Conservation (phyloP, 495 filamentous ascomycete species). For the Neurospora cerealis region DNA sequence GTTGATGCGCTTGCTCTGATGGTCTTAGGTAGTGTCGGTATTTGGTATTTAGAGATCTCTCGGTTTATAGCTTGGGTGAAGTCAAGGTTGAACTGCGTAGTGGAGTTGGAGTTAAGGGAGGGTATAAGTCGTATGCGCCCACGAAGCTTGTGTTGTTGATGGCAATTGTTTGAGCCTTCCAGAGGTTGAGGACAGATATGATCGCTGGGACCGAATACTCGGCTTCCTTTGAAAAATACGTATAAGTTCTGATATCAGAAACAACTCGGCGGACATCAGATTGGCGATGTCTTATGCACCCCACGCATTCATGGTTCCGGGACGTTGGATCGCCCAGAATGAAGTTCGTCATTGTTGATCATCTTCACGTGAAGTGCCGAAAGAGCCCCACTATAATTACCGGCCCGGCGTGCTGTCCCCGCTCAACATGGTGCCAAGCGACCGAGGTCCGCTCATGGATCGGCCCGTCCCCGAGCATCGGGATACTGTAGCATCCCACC, state of each 20-base stretch:
- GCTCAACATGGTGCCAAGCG: background rate
- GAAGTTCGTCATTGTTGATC: conserved; percentile 10
- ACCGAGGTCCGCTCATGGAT: background rate
- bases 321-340: background rate
- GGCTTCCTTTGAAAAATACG: background rate
- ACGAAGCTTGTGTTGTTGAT: background rate
- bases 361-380: conserved; percentile 15
- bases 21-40: background rate
- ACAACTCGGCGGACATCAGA: background rate
- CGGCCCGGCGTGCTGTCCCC: conserved; percentile 3
- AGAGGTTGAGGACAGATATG: background rate
- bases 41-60: background rate
- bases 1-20: background rate
- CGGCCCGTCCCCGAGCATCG: background rate
- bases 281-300: background rate
- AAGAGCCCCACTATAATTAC: conserved; percentile 5
- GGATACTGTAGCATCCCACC: background rate
- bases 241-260: background rate
- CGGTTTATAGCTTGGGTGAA: background rate
- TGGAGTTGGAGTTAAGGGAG: background rate
- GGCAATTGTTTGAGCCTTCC: background rate
- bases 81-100: background rate
- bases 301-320: background rate
- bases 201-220: background rate
- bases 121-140: background rate